Evolutionary conservation across 1,139 yeast genomes (phyloP).

Genomic region (Saccharomycopsis crataegensis): DNA sequence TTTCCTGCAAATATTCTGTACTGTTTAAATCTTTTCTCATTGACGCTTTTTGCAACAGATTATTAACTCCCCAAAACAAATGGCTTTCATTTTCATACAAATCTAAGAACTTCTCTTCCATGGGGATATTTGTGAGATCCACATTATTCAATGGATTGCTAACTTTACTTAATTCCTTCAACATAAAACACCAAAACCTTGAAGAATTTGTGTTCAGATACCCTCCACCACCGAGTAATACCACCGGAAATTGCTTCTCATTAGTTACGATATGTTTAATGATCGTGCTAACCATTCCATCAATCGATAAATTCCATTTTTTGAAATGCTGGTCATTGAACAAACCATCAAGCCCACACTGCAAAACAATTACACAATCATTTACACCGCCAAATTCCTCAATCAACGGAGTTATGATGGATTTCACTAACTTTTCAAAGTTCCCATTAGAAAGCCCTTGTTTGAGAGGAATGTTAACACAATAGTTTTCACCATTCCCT

Average conservation of each 20-base stretch:
- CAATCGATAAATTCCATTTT: not conserved
- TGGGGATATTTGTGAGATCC: constrained; percentile 34
- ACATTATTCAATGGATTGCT: not conserved
- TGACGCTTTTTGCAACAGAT: not conserved
- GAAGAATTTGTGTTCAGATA: constrained; percentile 59
- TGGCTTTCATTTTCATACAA: constrained; percentile 40
- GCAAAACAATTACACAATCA: constrained; percentile 72
- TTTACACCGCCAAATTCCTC: constrained; percentile 42
- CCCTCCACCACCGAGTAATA: constrained; percentile 75
- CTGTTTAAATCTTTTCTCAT: not conserved
- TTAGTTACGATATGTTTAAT: not conserved
- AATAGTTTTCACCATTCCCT: constrained; percentile 77
- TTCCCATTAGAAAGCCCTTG: constrained; percentile 96
- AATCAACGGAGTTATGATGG: constrained; percentile 37
- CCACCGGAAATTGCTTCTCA: constrained; percentile 25
- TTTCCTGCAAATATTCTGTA: not conserved
- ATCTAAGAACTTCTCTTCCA: constrained; percentile 44
- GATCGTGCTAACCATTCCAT: not conserved
- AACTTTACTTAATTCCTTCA: constrained; percentile 14
- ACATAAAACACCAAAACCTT: constrained; percentile 55
- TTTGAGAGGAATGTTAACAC: constrained; percentile 82
- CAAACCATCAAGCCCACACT: constrained; percentile 93
- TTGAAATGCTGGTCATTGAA: not conserved
- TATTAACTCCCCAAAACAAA: constrained; percentile 42
- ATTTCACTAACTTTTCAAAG: constrained; percentile 67